Base-by-base conservation (phyloP, 2,329 filamentous ascomycete genomes). In the Lojkania enalia region DNA sequence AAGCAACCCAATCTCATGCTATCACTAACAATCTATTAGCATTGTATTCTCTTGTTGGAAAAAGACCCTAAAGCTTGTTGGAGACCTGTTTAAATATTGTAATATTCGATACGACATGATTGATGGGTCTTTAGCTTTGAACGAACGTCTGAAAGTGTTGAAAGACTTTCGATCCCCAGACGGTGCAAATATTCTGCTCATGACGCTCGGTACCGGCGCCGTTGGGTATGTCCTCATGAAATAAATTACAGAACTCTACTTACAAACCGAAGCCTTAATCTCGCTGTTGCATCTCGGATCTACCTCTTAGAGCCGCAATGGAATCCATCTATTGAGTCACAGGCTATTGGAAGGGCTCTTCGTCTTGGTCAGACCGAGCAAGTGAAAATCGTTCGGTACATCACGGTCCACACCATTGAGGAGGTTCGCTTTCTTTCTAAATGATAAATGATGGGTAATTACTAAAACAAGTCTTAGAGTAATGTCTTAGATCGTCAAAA, bases 21-120 rank as follows among this genome's bases (percentile, higher is more conserved):
- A n/a, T 27, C 23, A 27, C 23, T 27, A n/a, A 27, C n/a, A 7
- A 7, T 27, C 7, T 27, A 7, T n/a, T 19, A 46, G 43, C 16
- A 32, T 46, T 21, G 23, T 46, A 7, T 46, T 46, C 19, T 46
- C 43, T 3, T 63, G 47, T 18, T 71, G 67, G 68, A 69, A 57
- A 9, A 64, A 61, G 18, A 68, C 60, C 32, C 50, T 71, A 2
- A 57, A 64, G 38, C 35, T 68, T 33, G 42, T 66, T 12, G 57
- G 54, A 23, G 40, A 46, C 20, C 51, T 65, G 14, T 49, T 67
- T 21, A 40, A 19, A 4, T 43, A 39, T n/a, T 39, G 56, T 13
- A 29, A 35, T 16, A 55, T 70, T 27, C 49, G 16, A 31, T 63
- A 53, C 35, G n/a, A 27, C 23, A 42, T 49, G 16, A 51, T 58